Evolutionary conservation across 805 yeast genomes (phyloP), one percentile per base, ranked within the genome.

Genomic region (Grigorovia jiainica): DNA sequence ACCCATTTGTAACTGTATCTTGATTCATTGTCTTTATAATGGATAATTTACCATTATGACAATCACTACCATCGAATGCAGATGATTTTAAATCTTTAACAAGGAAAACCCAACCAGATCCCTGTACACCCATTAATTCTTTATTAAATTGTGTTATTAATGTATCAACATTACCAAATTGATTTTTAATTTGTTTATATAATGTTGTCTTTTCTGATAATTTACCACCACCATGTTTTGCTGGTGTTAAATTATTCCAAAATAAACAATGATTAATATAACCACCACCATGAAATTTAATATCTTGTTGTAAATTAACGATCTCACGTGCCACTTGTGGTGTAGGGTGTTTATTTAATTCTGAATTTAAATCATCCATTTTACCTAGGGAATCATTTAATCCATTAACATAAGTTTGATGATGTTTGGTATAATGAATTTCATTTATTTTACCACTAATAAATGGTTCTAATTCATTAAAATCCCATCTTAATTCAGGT

Each of bases 91-190:
- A 13, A 13, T 27, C 31, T 75, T 82, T 83, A 54, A 79, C 94
- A 49, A 87, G 70, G 71, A 89, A 87, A 25, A 92, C 92, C 96
- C 96, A 87, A 36, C 96, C 96, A 5, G 95, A 82, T 60, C 96
- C 96, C 68, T 87, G 95, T 54, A 87, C 74, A 44, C 92, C 92
- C 30, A 95, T 94, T 55, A 87, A 68, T 60, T 78, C 75, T 34
- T 74, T 53, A 64, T 86, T 87, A 51, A 89, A 76, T 45, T 73
- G 56, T 33, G 65, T 54, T 46, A 79, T 77, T 64, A 87, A 70
- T 43, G 70, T 71, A 53, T 87, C 95, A 46, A 82, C 65, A 15
- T 80, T 71, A 29, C 95, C 95, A 58, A 73, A 86, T 60, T 82
- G 79, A 34, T 65, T 67, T 39, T 61, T 56, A 46, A 87, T 75